A percentile compares a stretch with the other conserved stretches of the same genome.
Conservation (phyloP, 768 basidiomycete genomes). For the Dioszegia aurantiaca region DNA sequence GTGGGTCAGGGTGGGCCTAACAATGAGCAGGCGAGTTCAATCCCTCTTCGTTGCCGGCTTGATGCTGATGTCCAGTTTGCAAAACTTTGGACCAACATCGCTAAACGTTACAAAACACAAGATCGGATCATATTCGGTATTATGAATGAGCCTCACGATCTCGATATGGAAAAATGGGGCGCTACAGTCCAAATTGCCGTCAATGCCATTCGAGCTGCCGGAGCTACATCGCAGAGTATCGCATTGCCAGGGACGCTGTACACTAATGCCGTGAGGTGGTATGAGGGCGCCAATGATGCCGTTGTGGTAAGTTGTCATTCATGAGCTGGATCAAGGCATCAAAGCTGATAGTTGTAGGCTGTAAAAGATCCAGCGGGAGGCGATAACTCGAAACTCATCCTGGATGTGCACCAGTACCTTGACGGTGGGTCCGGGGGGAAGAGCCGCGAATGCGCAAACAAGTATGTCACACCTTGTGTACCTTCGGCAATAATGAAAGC, state of each 20-base stretch:
- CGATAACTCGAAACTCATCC: slow-evolving; percentile 55
- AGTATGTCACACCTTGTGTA: slow-evolving; percentile 26
- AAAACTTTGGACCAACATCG: slow-evolving; percentile 59
- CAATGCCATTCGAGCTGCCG: slow-evolving; percentile 59
- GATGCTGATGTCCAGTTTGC: slow-evolving; percentile 55
- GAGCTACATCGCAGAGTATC: slow-evolving; percentile 62
- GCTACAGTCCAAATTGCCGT: slow-evolving; percentile 61
- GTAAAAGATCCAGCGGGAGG: slow-evolving; percentile 55
- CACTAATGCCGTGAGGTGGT: slow-evolving; percentile 56
- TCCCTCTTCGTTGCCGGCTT: not conserved
- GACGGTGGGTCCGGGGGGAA: slow-evolving; percentile 59
- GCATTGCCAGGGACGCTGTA: slow-evolving; percentile 62
- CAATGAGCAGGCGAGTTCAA: slow-evolving; percentile 51
- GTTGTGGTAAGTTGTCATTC: slow-evolving; percentile 52
- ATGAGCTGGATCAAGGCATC: slow-evolving; percentile 55
- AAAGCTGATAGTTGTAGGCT: slow-evolving; percentile 45
- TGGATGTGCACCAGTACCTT: slow-evolving; percentile 67
- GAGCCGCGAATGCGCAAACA: slow-evolving; percentile 58
- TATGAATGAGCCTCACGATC: slow-evolving; percentile 67
- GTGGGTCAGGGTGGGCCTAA: slow-evolving; percentile 65
- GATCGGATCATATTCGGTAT: slow-evolving; percentile 56
- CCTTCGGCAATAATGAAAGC: not conserved
- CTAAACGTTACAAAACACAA: slow-evolving; percentile 56
- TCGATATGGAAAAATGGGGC: slow-evolving; percentile 54
- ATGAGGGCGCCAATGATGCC: slow-evolving; percentile 58